A percentile compares a stretch with the other conserved stretches of the same genome.
Conservation (phyloP, 1,284 basidiomycete genomes). For the Coriolopsis trogii region DNA sequence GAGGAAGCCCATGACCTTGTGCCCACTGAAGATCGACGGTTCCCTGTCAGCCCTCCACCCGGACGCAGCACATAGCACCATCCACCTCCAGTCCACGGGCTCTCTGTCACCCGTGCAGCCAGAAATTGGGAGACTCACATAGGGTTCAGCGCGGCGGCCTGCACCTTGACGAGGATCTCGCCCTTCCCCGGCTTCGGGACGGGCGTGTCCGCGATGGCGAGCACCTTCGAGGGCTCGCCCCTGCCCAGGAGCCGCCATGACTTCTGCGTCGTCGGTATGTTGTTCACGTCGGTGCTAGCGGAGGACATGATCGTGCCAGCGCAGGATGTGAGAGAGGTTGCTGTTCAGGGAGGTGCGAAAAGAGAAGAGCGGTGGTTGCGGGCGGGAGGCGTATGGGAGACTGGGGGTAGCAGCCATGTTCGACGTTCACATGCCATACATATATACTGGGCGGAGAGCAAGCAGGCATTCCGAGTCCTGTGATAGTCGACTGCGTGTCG, state of each 20-base stretch:
- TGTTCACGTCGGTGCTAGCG: not conserved
- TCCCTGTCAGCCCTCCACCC: not conserved
- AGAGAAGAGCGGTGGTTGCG: too few species aligned
- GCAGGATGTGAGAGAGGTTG: too few species aligned
- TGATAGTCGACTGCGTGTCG: too few species aligned
- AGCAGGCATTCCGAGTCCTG: too few species aligned
- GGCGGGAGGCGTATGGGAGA: too few species aligned
- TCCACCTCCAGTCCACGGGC: too few species aligned
- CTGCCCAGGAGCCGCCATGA: conserved; percentile 37
- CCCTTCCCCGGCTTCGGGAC: conserved; percentile 48
- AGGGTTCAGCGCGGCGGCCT: conserved; percentile 70
- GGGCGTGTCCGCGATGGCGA: conserved; percentile 46
- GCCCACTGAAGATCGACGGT: conserved; percentile 42
- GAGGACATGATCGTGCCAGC: too few species aligned
- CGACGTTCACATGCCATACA: too few species aligned
- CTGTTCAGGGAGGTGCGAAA: too few species aligned
- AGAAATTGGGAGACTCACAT: conserved; percentile 49
- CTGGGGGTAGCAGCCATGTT: too few species aligned
- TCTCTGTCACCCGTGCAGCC: too few species aligned
- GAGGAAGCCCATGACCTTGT: conserved; percentile 55
- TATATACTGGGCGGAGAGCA: too few species aligned
- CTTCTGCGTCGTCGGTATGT: conserved; percentile 30
- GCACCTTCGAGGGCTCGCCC: conserved; percentile 46
- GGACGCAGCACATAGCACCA: not conserved
- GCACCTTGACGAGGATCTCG: conserved; percentile 62